A percentile compares a stretch with the other conserved stretches of the same genome.
These are phyloP conservation scores for Apiospora arundinis DNA, from an alignment of 2,329 filamentous ascomycete genomes.

Conservation along the genomic window DNA sequence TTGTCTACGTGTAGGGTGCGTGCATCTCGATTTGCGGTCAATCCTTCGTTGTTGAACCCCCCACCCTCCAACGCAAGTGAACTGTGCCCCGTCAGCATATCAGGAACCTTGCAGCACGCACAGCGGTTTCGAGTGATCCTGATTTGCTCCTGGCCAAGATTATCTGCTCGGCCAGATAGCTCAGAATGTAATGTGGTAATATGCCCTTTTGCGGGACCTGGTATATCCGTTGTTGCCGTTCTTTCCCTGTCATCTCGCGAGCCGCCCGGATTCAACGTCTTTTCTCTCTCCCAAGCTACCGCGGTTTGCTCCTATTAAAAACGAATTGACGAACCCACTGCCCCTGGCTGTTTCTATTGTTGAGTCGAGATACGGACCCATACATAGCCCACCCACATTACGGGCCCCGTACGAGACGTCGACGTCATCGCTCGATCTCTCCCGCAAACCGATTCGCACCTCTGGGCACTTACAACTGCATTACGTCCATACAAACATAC, in stretches of 20 bases:
- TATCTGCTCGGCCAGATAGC: background rate
- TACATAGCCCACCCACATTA: constrained; percentile 8
- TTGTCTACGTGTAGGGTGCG: background rate
- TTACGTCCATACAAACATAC: background rate
- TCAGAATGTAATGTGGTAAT: background rate
- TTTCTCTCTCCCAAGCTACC: background rate
- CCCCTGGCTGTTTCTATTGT: constrained; percentile 13
- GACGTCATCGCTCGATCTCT: constrained; percentile 20
- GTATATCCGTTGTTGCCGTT: constrained; percentile 13
- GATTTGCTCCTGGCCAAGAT: constrained; percentile 20
- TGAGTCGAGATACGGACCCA: constrained; percentile 9
- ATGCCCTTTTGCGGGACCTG: constrained; percentile 13
- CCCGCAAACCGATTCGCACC: constrained; percentile 13
- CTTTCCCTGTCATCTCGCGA: constrained; percentile 3
- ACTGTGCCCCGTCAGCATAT: constrained; percentile 17
- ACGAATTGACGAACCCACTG: constrained; percentile 5
- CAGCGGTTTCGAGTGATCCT: constrained; percentile 21
- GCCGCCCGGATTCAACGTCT: constrained; percentile 9
- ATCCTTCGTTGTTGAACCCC: constrained; percentile 8
- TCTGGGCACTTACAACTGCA: constrained; percentile 4
- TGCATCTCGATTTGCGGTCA: constrained; percentile 17
- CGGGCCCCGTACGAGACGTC: constrained; percentile 17
- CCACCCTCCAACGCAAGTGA: background rate
- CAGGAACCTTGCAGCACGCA: constrained; percentile 19
- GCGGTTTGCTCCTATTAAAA: constrained; percentile 12